A percentile compares a stretch with the other conserved stretches of the same genome.
Conservation (phyloP, 441 rosid genomes). For the Erysimum cheiri region DNA sequence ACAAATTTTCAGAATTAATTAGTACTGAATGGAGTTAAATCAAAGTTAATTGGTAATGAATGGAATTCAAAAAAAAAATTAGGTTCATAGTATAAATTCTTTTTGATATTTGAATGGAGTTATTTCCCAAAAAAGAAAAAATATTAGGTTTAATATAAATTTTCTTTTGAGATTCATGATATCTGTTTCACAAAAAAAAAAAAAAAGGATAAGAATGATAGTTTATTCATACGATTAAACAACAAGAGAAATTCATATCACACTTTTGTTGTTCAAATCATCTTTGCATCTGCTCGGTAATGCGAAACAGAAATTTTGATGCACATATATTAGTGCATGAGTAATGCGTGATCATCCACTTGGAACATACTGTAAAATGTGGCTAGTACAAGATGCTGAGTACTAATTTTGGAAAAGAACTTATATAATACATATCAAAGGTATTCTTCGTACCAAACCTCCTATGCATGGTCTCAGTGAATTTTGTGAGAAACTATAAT, state of each 20-base stretch:
- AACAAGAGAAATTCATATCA: neutral
- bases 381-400: conserved; percentile 18
- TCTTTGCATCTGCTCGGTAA: conserved; percentile 30
- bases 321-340: conserved; percentile 26
- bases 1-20: too few species aligned
- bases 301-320: conserved; percentile 8
- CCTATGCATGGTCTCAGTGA: conserved; percentile 27
- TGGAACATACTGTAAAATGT: conserved; percentile 28
- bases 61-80: too few species aligned
- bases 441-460: conserved; percentile 40
- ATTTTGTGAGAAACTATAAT: conserved; percentile 38
- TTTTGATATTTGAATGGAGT: too few species aligned
- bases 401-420: conserved; percentile 13
- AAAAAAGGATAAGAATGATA: too few species aligned
- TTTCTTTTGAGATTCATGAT: too few species aligned
- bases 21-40: too few species aligned
- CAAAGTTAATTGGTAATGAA: too few species aligned
- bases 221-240: too few species aligned
- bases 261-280: conserved; percentile 20
- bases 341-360: conserved; percentile 34
- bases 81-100: too few species aligned
- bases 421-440: conserved; percentile 35
- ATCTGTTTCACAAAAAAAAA: too few species aligned
- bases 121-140: too few species aligned
- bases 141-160: too few species aligned